Conservation (phyloP, 1,284 basidiomycete genomes). For the Phylloboletellus chloephorus region DNA sequence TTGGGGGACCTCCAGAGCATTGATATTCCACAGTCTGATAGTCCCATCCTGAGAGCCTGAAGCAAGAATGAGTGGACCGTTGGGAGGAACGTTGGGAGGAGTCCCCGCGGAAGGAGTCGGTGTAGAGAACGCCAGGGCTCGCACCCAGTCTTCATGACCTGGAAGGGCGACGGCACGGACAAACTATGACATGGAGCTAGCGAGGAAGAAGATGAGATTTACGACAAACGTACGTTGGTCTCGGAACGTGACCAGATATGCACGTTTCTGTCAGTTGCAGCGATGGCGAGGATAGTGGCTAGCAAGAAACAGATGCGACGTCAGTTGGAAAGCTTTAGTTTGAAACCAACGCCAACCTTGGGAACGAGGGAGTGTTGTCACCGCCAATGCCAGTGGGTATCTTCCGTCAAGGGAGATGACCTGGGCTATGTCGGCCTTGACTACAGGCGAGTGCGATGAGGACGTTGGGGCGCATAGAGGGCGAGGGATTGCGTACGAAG, state of each 20-base stretch:
- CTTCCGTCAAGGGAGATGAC: slow-evolving; percentile 60
- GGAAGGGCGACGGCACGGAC: slow-evolving; percentile 58
- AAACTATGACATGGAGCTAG: slow-evolving; percentile 39
- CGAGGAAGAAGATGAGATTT: neutral
- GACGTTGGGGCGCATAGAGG: neutral
- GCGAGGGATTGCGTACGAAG: slow-evolving; percentile 28
- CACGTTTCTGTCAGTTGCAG: slow-evolving; percentile 70
- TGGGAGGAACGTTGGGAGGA: slow-evolving; percentile 23
- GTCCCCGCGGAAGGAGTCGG: slow-evolving; percentile 15
- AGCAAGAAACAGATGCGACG: neutral
- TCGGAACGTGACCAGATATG: slow-evolving; percentile 70
- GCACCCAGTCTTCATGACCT: slow-evolving; percentile 94
- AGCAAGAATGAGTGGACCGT: slow-evolving; percentile 57
- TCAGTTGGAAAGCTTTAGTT: neutral
- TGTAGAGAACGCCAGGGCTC: slow-evolving; percentile 64
- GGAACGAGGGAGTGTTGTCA: slow-evolving; percentile 61
- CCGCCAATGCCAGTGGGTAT: slow-evolving; percentile 69
- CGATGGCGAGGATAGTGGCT: slow-evolving; percentile 75
- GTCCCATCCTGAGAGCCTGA: slow-evolving; percentile 92
- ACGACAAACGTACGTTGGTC: slow-evolving; percentile 25
- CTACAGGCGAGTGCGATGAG: slow-evolving; percentile 28
- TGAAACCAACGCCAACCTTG: slow-evolving; percentile 53
- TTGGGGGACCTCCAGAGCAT: slow-evolving; percentile 34
- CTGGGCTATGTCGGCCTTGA: slow-evolving; percentile 49
- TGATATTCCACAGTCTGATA: slow-evolving; percentile 84